Evolutionary conservation across 305 asterid species (phyloP).

Genomic region (Stenogyne calaminthoides): DNA sequence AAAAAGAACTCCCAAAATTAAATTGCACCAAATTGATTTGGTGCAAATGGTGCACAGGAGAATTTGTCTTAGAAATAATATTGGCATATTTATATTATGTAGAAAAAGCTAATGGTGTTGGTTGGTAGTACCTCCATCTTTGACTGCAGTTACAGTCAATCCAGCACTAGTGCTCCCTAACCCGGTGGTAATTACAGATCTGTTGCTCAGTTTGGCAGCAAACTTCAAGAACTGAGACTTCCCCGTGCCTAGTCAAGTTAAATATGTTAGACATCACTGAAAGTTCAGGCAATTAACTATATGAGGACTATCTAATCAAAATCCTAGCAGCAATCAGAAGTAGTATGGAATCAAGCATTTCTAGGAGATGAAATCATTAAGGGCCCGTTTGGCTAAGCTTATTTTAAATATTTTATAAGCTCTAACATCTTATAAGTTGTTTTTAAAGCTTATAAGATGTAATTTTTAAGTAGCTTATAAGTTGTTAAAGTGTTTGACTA

Average conservation of each 20-base stretch:
- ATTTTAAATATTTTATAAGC: no score
- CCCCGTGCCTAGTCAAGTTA: conserved; percentile 77
- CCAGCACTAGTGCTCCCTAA: conserved; percentile 99
- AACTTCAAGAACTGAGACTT: conserved; percentile 96
- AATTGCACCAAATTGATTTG: no score
- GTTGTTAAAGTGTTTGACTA: no score
- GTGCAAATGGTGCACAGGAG: no score
- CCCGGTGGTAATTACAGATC: conserved; percentile 96
- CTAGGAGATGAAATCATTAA: conserved; percentile 8
- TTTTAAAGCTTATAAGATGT: no score
- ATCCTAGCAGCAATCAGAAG: conserved; percentile 4
- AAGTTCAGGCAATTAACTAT: conserved; percentile 13
- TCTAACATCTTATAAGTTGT: no score
- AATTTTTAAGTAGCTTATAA: no score
- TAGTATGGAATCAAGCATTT: conserved; percentile 8
- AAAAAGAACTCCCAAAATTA: no score
- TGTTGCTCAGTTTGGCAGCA: conserved; percentile 92
- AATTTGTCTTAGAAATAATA: conserved; percentile 9
- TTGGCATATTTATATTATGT: neutral
- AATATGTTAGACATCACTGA: conserved; percentile 26
- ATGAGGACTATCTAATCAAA: neutral
- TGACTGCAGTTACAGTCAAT: conserved; percentile 96
- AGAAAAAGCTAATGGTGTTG: conserved; percentile 10
- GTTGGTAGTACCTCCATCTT: conserved; percentile 82
- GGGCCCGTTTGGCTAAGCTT: no score